Percentiles rank a stretch among this genome's conserved stretches.
Conservation (phyloP, 2,329 filamentous ascomycete genomes). For the Pyricularia sp. region DNA sequence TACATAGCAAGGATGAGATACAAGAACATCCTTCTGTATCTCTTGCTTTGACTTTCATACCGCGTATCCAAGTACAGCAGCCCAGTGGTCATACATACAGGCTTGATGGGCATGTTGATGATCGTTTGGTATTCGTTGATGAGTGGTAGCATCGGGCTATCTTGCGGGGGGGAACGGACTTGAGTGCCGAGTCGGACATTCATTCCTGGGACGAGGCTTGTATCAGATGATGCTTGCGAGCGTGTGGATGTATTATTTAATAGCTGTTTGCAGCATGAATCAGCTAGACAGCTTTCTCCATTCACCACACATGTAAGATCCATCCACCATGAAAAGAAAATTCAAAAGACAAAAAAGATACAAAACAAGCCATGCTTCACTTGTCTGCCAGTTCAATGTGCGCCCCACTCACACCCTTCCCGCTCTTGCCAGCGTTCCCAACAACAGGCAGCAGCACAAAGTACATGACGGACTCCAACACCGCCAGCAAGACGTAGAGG, state of each 20-base stretch:
- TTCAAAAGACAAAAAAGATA: not conserved
- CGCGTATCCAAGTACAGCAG: too few relatives aligned
- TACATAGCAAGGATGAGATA: too few relatives aligned
- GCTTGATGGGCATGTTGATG: not conserved
- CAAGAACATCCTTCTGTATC: too few relatives aligned
- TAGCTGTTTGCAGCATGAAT: not conserved
- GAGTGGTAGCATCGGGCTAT: not conserved
- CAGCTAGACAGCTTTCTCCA: too few relatives aligned
- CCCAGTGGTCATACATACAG: too few relatives aligned
- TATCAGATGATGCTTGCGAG: not conserved
- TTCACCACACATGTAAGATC: too few relatives aligned
- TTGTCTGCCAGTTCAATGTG: constrained; percentile 4
- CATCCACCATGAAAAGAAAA: too few relatives aligned
- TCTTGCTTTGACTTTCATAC: too few relatives aligned
- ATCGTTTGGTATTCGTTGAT: not conserved
- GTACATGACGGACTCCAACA: not conserved
- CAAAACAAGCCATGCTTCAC: not conserved
- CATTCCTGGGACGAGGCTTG: not conserved
- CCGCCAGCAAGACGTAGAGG: constrained; percentile 13
- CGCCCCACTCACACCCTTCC: not conserved
- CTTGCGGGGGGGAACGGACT: not conserved
- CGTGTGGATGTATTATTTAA: not conserved
- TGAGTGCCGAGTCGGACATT: not conserved
- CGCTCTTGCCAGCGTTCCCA: not conserved
- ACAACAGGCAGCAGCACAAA: not conserved